Percentiles rank a stretch among this genome's conserved stretches.
Conservation (phyloP, 805 yeast genomes). For the Wickerhamiella shivajii region DNA sequence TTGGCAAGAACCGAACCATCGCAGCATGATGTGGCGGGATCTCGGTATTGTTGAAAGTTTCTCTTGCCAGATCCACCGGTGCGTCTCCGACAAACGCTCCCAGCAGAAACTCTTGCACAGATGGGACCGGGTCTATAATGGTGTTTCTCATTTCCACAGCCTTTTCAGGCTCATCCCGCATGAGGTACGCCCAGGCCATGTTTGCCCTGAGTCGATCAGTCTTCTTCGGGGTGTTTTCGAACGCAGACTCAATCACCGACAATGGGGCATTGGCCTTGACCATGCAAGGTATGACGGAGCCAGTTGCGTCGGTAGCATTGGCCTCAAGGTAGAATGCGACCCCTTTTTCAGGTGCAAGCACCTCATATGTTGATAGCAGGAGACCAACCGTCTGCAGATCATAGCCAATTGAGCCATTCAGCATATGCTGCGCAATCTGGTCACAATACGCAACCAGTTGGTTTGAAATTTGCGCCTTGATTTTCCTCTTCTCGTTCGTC, state of each 20-base stretch:
- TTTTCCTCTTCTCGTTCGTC: slow-evolving; percentile 2
- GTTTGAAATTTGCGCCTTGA: slow-evolving; percentile 4
- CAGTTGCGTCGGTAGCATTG: slow-evolving; percentile 6
- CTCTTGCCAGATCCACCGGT: slow-evolving; percentile 12
- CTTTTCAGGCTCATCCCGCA: slow-evolving; percentile 8
- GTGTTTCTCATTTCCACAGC: slow-evolving; percentile 7
- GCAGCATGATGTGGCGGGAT: slow-evolving; percentile 15
- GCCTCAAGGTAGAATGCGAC: slow-evolving; percentile 10
- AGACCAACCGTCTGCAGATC: slow-evolving; percentile 7
- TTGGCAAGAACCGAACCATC: slow-evolving; percentile 13
- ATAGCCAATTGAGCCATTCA: slow-evolving; percentile 1
- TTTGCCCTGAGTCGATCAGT: slow-evolving; percentile 5
- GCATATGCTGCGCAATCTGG: slow-evolving; percentile 10
- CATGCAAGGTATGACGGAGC: slow-evolving; percentile 17
- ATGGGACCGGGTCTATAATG: background rate
- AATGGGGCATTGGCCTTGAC: slow-evolving; percentile 13
- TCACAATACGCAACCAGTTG: slow-evolving; percentile 10
- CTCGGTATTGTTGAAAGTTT: slow-evolving; percentile 6
- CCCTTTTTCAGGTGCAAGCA: slow-evolving; percentile 15
- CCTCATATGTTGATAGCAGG: slow-evolving; percentile 14
- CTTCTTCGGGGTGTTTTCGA: slow-evolving; percentile 6
- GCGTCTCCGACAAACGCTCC: slow-evolving; percentile 20
- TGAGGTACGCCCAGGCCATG: slow-evolving; percentile 10
- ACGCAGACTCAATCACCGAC: slow-evolving; percentile 9
- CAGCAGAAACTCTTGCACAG: slow-evolving; percentile 6